Evolutionary conservation across 768 basidiomycete species (phyloP).

Genomic region (Strobilomyces echinocephalus): DNA sequence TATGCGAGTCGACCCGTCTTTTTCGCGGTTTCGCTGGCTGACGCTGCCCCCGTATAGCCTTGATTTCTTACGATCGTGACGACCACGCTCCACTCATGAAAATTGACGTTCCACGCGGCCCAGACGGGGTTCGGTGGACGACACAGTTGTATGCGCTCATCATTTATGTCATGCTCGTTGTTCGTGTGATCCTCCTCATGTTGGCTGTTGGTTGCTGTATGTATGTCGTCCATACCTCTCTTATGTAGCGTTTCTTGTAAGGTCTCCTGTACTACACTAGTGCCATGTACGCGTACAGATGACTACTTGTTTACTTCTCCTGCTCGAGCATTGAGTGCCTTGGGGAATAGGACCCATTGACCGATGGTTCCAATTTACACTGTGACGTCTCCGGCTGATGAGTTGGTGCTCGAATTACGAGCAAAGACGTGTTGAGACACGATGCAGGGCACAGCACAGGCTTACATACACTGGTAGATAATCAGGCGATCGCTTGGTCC

Average conservation of each 20-base stretch:
- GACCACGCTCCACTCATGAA: not conserved
- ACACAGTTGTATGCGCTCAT: not conserved
- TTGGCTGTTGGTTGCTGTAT: not conserved
- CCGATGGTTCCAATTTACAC: too few relatives aligned
- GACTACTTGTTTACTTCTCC: too few relatives aligned
- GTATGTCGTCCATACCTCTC: not conserved
- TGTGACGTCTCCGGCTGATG: too few relatives aligned
- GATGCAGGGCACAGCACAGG: conserved; percentile 14
- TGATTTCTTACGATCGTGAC: not conserved
- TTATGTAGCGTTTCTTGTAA: not conserved
- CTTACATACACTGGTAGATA: conserved; percentile 29
- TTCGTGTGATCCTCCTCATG: not conserved
- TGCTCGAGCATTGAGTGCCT: too few relatives aligned
- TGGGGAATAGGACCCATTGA: too few relatives aligned
- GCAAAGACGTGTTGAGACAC: too few relatives aligned
- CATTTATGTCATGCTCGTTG: not conserved
- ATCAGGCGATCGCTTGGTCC: conserved; percentile 23
- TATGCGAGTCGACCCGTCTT: conserved; percentile 10
- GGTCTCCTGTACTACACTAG: conserved; percentile 7
- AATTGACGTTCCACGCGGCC: not conserved
- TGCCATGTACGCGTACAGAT: too few relatives aligned
- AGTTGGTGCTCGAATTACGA: too few relatives aligned
- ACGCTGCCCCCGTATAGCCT: not conserved
- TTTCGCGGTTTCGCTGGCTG: not conserved
- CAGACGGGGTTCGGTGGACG: too few relatives aligned